A percentile compares a stretch with the other conserved stretches of the same genome.
These are phyloP conservation scores for Candida berthetii DNA, from an alignment of 805 yeast species.

Conservation along the genomic window DNA sequence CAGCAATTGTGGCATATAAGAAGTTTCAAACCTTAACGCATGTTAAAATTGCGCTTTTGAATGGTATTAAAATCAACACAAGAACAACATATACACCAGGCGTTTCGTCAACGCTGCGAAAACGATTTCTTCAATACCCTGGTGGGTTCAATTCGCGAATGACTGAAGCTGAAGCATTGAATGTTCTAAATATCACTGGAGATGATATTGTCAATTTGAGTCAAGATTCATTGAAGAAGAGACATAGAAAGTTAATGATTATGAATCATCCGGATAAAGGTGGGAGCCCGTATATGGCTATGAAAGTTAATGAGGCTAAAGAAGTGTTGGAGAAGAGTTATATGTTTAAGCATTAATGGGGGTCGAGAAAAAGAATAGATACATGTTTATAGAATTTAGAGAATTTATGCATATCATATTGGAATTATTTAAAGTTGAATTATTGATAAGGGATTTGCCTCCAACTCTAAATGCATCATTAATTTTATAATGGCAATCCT, in stretches of 20 bases:
- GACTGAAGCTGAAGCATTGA: conserved; percentile 67
- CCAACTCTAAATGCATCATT: too few relatives aligned
- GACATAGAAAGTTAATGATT: conserved; percentile 74
- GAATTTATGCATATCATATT: too few relatives aligned
- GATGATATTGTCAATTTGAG: conserved; percentile 46
- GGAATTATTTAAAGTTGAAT: too few relatives aligned
- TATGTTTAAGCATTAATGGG: conserved; percentile 22
- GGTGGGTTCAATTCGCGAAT: conserved; percentile 64
- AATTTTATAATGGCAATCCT: too few relatives aligned
- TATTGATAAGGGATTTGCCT: too few relatives aligned
- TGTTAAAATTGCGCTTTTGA: conserved; percentile 32
- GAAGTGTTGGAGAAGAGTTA: conserved; percentile 66
- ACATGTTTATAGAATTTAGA: too few relatives aligned
- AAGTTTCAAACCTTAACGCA: conserved; percentile 26
- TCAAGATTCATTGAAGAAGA: conserved; percentile 49
- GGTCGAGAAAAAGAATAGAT: too few relatives aligned
- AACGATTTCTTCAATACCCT: conserved; percentile 29
- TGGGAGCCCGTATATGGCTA: conserved; percentile 75
- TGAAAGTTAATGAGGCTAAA: conserved; percentile 84
- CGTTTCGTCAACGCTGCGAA: conserved; percentile 12
- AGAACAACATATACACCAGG: conserved; percentile 7
- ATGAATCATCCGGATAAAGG: conserved; percentile 87
- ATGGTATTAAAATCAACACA: conserved; percentile 23
- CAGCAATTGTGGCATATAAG: conserved; percentile 26
- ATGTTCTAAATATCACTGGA: conserved; percentile 53